Evolutionary conservation across 139 green algal species (phyloP), one percentile per base, ranked within the genome.

Genomic region (Picochlorum sp.): DNA sequence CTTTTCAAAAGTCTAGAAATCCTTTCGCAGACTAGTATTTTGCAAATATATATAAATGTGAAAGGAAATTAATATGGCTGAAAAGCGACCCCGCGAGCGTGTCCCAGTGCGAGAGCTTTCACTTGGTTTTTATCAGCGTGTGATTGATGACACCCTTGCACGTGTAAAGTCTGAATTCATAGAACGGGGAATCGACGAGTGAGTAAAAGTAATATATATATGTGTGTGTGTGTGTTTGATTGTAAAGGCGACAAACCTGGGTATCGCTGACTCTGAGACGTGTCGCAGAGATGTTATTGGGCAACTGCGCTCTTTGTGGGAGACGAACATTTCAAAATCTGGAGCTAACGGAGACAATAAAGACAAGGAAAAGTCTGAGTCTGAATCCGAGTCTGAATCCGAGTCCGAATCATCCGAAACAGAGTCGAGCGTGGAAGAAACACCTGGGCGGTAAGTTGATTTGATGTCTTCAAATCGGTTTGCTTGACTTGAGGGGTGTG

Each of bases 181-280:
- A 13, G 66, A 88, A 24, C 78, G 86, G 40, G 74, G 75, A 24
- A 55, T 90, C 2, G 83, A 87, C 39, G 81, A 88, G 82, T 88
- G 50, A 69, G 81, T 56, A 18, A 14, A 12, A 24, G 35, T 18
- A 18, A 32, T 33, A 28, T 55, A 14, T 22, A 13, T 18, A 32
- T 28, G 26, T 9, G 12, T 12, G 12, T n/a, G 35, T n/a, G 35
- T n/a, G 12, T 41, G 35, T 41, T 29, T 9, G 18, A 29, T 31
- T 32, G 22, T 53, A 41, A n/a, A n/a, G 35, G 12, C 35, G 9
- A 12, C 30, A 32, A 10, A 26, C 18, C 14, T 53, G 22, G n/a
- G 20, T 31, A 31, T 53, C 44, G 30, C 44, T 14, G 55, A 45
- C 12, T n/a, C 18, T 36, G 5, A 40, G 31, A 20, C 25, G 36